Base-by-base conservation (phyloP, 768 basidiomycete species). In the Naganishia randhawae region DNA sequence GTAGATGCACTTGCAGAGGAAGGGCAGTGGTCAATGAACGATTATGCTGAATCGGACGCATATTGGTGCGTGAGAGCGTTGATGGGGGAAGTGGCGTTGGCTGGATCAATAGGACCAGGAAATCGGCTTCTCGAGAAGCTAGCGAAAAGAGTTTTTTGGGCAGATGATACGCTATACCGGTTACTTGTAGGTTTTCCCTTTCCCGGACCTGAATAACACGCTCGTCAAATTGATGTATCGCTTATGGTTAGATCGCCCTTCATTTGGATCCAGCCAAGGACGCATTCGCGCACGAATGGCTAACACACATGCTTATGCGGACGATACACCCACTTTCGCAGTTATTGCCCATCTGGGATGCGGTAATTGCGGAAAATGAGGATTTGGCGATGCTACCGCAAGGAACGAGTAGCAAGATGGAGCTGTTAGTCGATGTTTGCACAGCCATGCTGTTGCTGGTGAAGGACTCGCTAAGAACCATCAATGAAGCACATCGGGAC, bases 381-480 rank as follows among this genome's bases (percentile, higher is more conserved):
- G 42, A 54, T 31, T 42, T 54, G 10, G 41, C 54, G 29, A 35
- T 29, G 37, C 11, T n/a, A 25, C 55, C 65, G 0, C 63, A 67
- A 4, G 52, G 69, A 0, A 70, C 70, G 19, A 63, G 65, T 5
- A 73, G 73, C 32, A 76, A 76, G 69, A 42, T 72, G n/a, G 77
- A 78, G 35, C 41, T 74, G 19, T 31, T 76, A 1, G 52, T 77
- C 22, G 77, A 78, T 61, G 62, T 78, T 22, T 72, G 72, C 50
- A 74, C 74, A 16, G 74, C 77, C 9, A 74, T 79, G 72, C 45
- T 80, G 0, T 54, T 80, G 13, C 71, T 76, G 33, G 50, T 71
- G 31, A 73, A 73, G 32, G 69, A 74, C 39, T 66, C 50, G 8
- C 55, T 77, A 29, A 52, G 72, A 22, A 37, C n/a, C 17, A 48